phyloP scores from a whole-genome alignment of 2,329 filamentous ascomycete species.

The Curvularia sp. region DNA sequence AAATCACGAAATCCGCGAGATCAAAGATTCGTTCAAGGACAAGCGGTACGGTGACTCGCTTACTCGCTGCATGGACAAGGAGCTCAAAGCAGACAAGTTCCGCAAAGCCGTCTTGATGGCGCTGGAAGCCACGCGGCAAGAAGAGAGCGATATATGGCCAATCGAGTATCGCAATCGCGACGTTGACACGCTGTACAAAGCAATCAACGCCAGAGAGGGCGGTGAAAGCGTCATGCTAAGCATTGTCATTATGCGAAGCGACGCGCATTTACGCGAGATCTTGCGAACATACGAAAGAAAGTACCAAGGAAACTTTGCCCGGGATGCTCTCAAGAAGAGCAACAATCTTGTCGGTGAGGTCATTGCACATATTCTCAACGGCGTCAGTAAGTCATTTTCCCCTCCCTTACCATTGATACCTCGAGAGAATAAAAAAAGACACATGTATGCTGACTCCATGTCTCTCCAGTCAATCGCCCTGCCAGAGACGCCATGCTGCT shows the following conservation, averaged over 20 bases:
- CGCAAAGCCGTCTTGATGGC: constrained; percentile 84
- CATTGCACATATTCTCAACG: constrained; percentile 93
- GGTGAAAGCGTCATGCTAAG: constrained; percentile 88
- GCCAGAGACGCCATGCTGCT: constrained; percentile 91
- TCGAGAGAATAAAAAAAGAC: not conserved
- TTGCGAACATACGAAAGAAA: constrained; percentile 76
- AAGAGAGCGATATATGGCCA: constrained; percentile 71
- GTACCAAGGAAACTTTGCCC: constrained; percentile 82
- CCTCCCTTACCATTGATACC: accelerated
- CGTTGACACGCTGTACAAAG: constrained; percentile 73
- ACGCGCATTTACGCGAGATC: constrained; percentile 81
- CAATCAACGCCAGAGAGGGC: constrained; percentile 74
- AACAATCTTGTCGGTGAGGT: constrained; percentile 93
- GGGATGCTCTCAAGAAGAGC: constrained; percentile 86
- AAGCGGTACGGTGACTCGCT: constrained; percentile 89
- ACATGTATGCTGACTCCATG: not conserved
- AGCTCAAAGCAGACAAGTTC: constrained; percentile 96
- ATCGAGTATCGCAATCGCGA: constrained; percentile 69
- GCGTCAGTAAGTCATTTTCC: constrained; percentile 63
- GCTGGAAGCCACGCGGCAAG: constrained; percentile 82
- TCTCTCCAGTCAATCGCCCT: constrained; percentile 74
- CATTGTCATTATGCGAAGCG: constrained; percentile 81
- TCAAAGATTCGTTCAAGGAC: constrained; percentile 88
- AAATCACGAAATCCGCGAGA: constrained; percentile 84
- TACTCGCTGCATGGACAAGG: constrained; percentile 84